Evolutionary conservation across 2,329 filamentous ascomycete genomes (phyloP).

Genomic region (Cladophialophora carrionii): DNA sequence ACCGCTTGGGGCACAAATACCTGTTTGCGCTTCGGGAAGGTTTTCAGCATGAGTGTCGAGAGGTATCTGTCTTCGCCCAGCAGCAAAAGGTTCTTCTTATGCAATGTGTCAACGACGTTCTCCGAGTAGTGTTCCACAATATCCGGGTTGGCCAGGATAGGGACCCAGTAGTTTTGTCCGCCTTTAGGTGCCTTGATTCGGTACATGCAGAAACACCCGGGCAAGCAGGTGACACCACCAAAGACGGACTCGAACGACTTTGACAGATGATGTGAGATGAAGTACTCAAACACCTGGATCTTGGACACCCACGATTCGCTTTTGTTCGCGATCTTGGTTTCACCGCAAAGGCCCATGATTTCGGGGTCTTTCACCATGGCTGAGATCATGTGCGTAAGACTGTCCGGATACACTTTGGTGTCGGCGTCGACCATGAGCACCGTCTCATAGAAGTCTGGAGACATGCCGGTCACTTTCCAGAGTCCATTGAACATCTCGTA

Average conservation of each 20-base stretch:
- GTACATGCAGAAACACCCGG: conserved; percentile 99
- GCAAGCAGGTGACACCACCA: conserved; percentile 97
- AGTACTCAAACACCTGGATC: conserved; percentile 96
- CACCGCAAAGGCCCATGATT: conserved; percentile 97
- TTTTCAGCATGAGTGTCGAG: conserved; percentile 96
- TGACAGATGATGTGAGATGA: conserved; percentile 94
- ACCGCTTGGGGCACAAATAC: conserved; percentile 98
- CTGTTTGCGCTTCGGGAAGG: conserved; percentile 98
- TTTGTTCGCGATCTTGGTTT: conserved; percentile 99
- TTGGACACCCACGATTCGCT: conserved; percentile 90
- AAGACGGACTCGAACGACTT: conserved; percentile 99
- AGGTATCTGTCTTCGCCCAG: conserved; percentile 94
- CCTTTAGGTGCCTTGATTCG: conserved; percentile 99
- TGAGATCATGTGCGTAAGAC: conserved; percentile 96
- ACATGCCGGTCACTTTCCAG: conserved; percentile 98
- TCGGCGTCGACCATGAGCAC: conserved; percentile 99
- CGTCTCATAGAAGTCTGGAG: conserved; percentile 95
- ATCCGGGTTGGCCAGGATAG: conserved; percentile 96
- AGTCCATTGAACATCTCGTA: conserved; percentile 99
- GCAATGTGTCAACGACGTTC: conserved; percentile 96
- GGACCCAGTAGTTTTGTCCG: conserved; percentile 98
- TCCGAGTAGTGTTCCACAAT: conserved; percentile 99
- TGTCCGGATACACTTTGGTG: conserved; percentile 98
- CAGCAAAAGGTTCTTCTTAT: conserved; percentile 93
- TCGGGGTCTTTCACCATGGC: conserved; percentile 99